Conservation (phyloP, 306 rosid species). For the Cicer chorassanicum region DNA sequence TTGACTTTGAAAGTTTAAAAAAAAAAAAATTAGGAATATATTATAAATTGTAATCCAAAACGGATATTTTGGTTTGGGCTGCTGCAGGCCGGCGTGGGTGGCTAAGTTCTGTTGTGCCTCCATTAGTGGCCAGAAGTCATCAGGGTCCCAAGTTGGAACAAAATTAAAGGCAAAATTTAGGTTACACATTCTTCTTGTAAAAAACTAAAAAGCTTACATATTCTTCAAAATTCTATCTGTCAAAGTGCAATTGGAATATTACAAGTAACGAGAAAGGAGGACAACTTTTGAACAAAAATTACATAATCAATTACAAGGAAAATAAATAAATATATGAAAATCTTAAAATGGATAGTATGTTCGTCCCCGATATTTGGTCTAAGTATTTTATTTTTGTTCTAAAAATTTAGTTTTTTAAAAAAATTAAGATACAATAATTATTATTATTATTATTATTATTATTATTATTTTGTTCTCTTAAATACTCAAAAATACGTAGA, state of each 20-base stretch:
- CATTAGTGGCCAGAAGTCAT: constrained; percentile 25
- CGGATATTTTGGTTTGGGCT: constrained; percentile 30
- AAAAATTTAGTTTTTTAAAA: too few species aligned
- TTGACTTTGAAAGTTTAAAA: constrained; percentile 34
- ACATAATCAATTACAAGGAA: not conserved
- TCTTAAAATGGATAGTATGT: too few species aligned
- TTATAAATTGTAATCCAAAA: constrained; percentile 27
- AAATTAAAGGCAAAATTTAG: constrained; percentile 21
- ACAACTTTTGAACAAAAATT: constrained; percentile 39
- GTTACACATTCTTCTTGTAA: constrained; percentile 24
- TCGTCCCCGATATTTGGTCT: too few species aligned
- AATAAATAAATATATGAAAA: not conserved
- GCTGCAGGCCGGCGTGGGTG: constrained; percentile 46
- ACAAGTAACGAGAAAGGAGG: constrained; percentile 55
- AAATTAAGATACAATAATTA: too few species aligned
- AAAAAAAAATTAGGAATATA: constrained; percentile 14
- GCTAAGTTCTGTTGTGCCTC: constrained; percentile 42
- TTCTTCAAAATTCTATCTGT: constrained; percentile 40
- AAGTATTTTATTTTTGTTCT: too few species aligned
- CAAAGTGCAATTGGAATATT: constrained; percentile 46
- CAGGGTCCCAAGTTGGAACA: constrained; percentile 19
- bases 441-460: too few species aligned
- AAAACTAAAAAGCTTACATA: constrained; percentile 16
- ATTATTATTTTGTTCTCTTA: too few species aligned
- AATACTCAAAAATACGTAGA: too few species aligned